Evolutionary conservation across 768 basidiomycete genomes (phyloP).

Genomic region (Strobilomyces echinocephalus): DNA sequence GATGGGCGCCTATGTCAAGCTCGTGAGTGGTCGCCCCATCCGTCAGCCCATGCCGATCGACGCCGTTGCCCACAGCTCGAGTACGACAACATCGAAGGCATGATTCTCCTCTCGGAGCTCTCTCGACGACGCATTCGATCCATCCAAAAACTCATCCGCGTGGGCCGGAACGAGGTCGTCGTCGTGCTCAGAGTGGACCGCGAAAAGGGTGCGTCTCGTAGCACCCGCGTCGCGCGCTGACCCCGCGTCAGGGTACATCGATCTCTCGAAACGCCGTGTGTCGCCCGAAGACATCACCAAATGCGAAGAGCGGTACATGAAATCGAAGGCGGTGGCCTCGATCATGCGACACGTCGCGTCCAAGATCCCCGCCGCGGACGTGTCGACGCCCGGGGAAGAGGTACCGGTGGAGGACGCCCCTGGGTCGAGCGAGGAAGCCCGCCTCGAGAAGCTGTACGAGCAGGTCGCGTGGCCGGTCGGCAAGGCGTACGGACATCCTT

Average conservation of each 20-base stretch:
- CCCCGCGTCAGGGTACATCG: conserved; percentile 77
- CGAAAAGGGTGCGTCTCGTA: conserved; percentile 76
- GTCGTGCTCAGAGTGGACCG: conserved; percentile 98
- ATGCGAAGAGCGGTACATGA: conserved; percentile 98
- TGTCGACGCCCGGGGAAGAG: conserved; percentile 25
- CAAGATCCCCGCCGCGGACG: conserved; percentile 54
- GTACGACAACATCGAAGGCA: conserved; percentile 98
- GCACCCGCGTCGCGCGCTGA: not conserved
- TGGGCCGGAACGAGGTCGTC: conserved; percentile 97
- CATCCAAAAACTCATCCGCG: conserved; percentile 96
- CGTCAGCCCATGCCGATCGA: not conserved
- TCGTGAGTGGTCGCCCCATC: conserved; percentile 50
- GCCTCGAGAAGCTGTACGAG: conserved; percentile 84
- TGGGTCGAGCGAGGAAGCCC: conserved; percentile 64
- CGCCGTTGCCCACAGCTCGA: conserved; percentile 61
- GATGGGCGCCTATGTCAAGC: conserved; percentile 99
- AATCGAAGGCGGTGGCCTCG: conserved; percentile 92
- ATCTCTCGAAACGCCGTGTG: conserved; percentile 96
- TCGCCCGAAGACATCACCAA: conserved; percentile 98
- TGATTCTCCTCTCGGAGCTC: conserved; percentile 98
- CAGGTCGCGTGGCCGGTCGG: conserved; percentile 91
- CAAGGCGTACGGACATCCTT: conserved; percentile 88
- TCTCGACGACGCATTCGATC: conserved; percentile 94
- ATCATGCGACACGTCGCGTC: conserved; percentile 90
- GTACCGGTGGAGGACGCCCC: conserved; percentile 17